Evolutionary conservation across 176 grass and related monocot species (phyloP).

Genomic region (Chrysopogon serrulatus): DNA sequence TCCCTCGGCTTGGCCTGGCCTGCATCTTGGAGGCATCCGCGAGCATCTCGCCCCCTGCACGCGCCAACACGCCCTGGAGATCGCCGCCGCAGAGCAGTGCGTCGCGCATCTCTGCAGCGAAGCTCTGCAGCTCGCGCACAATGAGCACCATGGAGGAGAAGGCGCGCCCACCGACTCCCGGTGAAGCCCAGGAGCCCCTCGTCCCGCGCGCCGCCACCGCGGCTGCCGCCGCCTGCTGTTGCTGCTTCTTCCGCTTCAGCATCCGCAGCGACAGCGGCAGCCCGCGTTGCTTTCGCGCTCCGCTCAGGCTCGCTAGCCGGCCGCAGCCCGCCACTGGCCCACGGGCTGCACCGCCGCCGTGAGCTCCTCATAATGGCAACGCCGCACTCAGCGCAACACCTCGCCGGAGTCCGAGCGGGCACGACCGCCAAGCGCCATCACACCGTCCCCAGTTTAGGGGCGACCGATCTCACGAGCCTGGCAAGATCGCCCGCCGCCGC

Average conservation of each 20-base stretch:
- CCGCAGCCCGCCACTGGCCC: conserved; percentile 11
- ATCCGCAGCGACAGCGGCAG: conserved; percentile 79
- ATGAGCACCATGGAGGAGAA: conserved; percentile 99
- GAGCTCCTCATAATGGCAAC: no score
- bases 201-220: conserved; percentile 38
- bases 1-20: conserved; percentile 41
- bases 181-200: conserved; percentile 42
- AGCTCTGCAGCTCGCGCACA: conserved; percentile 87
- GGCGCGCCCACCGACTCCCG: conserved; percentile 53
- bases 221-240: neutral
- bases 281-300: conserved; percentile 37
- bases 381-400: conserved; percentile 39
- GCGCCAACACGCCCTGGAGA: conserved; percentile 50
- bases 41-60: conserved; percentile 67
- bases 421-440: neutral
- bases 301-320: conserved; percentile 46
- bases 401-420: neutral
- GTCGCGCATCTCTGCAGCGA: conserved; percentile 62
- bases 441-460: neutral
- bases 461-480: conserved; percentile 38
- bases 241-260: conserved; percentile 79
- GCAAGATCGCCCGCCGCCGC: neutral
- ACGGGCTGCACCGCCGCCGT: conserved; percentile 14
- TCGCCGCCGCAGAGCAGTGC: conserved; percentile 59
- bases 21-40: conserved; percentile 59